phyloP scores from a whole-genome alignment of 495 filamentous ascomycete genomes.

The Aspergillus ostianus region DNA sequence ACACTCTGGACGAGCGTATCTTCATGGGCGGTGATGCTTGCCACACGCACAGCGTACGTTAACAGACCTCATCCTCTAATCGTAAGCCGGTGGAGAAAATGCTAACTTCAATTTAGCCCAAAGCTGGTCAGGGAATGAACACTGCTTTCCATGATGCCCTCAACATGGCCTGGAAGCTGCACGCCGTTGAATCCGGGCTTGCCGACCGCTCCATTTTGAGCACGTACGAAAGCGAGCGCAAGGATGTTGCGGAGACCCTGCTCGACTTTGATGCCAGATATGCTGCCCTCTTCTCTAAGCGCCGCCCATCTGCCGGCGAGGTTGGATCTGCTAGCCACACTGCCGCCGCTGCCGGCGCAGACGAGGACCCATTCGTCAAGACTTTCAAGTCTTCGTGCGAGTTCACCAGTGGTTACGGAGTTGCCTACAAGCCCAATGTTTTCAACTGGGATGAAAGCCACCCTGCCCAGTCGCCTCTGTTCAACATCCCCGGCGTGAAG shows the following conservation, averaged over 20 bases:
- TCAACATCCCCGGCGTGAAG: constrained; percentile 59
- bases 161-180: constrained; percentile 84
- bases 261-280: constrained; percentile 73
- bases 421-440: constrained; percentile 58
- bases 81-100: neutral
- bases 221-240: constrained; percentile 71
- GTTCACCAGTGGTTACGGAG: constrained; percentile 65
- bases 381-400: constrained; percentile 65
- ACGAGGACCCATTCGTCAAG: constrained; percentile 60
- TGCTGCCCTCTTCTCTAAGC: constrained; percentile 60
- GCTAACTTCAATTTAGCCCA: constrained; percentile 50
- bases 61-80: neutral
- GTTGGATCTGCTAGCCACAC: constrained; percentile 47
- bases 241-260: constrained; percentile 65
- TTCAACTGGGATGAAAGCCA: constrained; percentile 74
- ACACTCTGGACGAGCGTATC: constrained; percentile 54
- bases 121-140: constrained; percentile 61
- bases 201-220: constrained; percentile 59
- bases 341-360: constrained; percentile 22
- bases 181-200: constrained; percentile 59
- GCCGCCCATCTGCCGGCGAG: constrained; percentile 57
- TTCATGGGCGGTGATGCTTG: constrained; percentile 65
- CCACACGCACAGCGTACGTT: constrained; percentile 63
- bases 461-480: constrained; percentile 65
- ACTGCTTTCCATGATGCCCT: constrained; percentile 53